phyloP scores from a whole-genome alignment of 495 filamentous ascomycete genomes.

The Hypoxylon subgilvum region DNA sequence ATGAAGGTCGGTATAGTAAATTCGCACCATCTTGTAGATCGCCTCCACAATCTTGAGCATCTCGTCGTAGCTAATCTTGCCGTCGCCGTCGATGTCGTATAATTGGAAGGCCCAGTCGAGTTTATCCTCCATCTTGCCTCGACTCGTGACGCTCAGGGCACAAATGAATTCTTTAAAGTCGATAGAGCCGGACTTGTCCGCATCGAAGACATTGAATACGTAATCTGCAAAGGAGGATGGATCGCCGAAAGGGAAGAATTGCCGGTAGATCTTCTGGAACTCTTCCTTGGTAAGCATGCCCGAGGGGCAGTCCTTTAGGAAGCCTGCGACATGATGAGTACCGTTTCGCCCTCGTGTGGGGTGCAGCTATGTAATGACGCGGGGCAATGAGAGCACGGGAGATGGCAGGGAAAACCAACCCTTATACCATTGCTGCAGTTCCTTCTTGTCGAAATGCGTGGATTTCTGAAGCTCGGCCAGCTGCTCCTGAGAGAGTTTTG shows the following conservation, averaged over 20 bases:
- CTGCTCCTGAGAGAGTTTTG: constrained; percentile 93
- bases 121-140: constrained; percentile 99
- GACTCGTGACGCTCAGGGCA: constrained; percentile 92
- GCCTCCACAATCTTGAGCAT: constrained; percentile 99
- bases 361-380: background rate
- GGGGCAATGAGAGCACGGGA: background rate
- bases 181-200: constrained; percentile 94
- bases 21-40: constrained; percentile 96
- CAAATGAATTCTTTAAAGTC: constrained; percentile 99
- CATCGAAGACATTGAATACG: constrained; percentile 98
- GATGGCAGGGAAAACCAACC: constrained; percentile 62
- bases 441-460: constrained; percentile 99
- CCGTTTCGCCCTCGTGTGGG: background rate
- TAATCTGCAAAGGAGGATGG: constrained; percentile 97
- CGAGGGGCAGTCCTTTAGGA: constrained; percentile 96
- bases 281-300: constrained; percentile 97
- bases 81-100: constrained; percentile 98
- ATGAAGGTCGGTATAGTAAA: background rate
- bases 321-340: constrained; percentile 63
- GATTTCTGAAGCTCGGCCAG: constrained; percentile 92
- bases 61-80: constrained; percentile 98
- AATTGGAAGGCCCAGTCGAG: constrained; percentile 99
- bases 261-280: constrained; percentile 99
- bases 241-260: constrained; percentile 99
- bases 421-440: constrained; percentile 99